phyloP scores from a whole-genome alignment of 139 green algal species.

The Tetradesmus obliquus region DNA sequence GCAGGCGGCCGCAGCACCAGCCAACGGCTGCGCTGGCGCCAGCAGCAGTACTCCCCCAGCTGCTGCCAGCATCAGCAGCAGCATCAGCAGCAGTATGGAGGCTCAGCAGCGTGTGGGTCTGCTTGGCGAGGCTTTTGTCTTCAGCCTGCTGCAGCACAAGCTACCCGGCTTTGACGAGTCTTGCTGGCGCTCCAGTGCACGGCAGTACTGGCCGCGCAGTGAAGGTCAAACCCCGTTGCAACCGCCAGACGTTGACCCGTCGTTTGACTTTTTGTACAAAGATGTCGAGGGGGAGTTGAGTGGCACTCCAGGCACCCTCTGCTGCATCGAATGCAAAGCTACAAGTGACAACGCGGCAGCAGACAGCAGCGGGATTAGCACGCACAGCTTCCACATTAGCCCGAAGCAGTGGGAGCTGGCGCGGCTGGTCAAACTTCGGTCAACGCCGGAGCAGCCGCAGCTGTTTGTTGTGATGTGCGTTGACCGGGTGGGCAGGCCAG shows the following conservation, averaged over 20 bases:
- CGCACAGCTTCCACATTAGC: background rate
- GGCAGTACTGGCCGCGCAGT: background rate
- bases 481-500: background rate
- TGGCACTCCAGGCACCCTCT: background rate
- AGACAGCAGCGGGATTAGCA: too few relatives aligned
- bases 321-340: slow-evolving; percentile 21
- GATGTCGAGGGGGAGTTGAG: background rate
- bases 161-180: slow-evolving; percentile 4
- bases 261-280: slow-evolving; percentile 17
- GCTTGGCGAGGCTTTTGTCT: slow-evolving; percentile 10
- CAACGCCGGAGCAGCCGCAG: background rate
- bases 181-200: background rate
- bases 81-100: background rate
- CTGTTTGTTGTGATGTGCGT: slow-evolving; percentile 1
- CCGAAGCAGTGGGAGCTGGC: background rate
- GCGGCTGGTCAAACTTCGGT: background rate
- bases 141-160: background rate
- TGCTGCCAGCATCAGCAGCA: background rate
- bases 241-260: background rate
- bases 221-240: background rate
- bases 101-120: background rate
- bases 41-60: background rate
- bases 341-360: background rate
- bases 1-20: background rate
- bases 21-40: background rate